Conservation (phyloP, 2,329 filamentous ascomycete species). For the Septoria linicola region DNA sequence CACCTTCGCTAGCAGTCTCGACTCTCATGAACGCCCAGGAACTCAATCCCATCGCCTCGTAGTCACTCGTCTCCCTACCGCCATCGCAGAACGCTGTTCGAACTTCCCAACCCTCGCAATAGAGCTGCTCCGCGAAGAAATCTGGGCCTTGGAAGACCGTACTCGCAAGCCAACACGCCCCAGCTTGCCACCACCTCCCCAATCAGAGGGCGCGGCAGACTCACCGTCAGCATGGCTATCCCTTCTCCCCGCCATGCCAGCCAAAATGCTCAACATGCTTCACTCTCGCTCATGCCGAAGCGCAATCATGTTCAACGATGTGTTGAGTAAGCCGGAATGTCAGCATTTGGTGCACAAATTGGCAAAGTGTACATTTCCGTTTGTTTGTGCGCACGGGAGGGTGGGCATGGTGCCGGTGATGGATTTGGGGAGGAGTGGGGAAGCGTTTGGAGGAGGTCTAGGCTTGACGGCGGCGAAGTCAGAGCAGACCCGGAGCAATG, state of each 20-base stretch:
- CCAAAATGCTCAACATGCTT: slow-evolving; percentile 65
- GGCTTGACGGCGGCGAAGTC: neutral
- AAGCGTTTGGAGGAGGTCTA: neutral
- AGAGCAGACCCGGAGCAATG: neutral
- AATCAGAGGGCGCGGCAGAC: too few species aligned
- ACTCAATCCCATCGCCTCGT: slow-evolving; percentile 25
- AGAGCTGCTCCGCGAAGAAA: slow-evolving; percentile 70
- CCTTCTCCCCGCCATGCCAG: slow-evolving; percentile 21
- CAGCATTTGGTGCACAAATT: slow-evolving; percentile 56
- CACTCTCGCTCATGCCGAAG: slow-evolving; percentile 75
- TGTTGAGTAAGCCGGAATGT: slow-evolving; percentile 60
- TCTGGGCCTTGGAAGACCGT: slow-evolving; percentile 63
- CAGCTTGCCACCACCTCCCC: too few species aligned
- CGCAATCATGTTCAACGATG: slow-evolving; percentile 85
- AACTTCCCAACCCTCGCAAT: slow-evolving; percentile 69
- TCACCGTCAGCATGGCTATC: slow-evolving; percentile 15
- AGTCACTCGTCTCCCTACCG: slow-evolving; percentile 64
- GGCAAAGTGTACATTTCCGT: slow-evolving; percentile 68
- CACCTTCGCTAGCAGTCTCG: neutral
- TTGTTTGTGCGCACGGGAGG: slow-evolving; percentile 78
- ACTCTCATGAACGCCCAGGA: slow-evolving; percentile 5
- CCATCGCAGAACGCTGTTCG: slow-evolving; percentile 73
- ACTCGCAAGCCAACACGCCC: neutral
- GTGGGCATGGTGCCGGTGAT: slow-evolving; percentile 52
- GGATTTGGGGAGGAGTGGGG: slow-evolving; percentile 7